These are phyloP conservation scores for Neonectria hederae DNA, from an alignment of 2,329 filamentous ascomycete species.

Conservation along the genomic window DNA sequence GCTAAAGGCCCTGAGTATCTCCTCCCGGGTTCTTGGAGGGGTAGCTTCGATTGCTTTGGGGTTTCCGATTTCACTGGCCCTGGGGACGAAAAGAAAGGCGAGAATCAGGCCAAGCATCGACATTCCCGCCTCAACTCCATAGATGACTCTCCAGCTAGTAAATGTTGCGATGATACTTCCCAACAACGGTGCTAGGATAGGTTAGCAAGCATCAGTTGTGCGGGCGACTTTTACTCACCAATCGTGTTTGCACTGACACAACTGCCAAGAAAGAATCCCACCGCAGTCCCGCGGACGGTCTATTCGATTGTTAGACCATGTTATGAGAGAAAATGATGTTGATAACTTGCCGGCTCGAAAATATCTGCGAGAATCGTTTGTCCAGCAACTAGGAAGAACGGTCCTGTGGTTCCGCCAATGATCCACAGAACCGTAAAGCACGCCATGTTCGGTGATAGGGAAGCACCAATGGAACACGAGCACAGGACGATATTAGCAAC, in stretches of 20 bases:
- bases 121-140: conserved; percentile 41
- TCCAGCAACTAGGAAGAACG: conserved; percentile 40
- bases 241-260: conserved; percentile 40
- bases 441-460: conserved; percentile 32
- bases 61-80: conserved; percentile 34
- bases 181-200: conserved; percentile 30
- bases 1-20: conserved; percentile 37
- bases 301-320: conserved; percentile 1
- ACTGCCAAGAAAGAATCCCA: conserved; percentile 41
- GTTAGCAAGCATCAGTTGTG: neutral
- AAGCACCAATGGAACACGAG: conserved; percentile 36
- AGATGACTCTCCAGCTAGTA: conserved; percentile 43
- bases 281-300: conserved; percentile 38
- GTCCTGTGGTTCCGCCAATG: conserved; percentile 38
- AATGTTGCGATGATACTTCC: conserved; percentile 43
- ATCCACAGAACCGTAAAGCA: conserved; percentile 38
- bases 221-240: conserved; percentile 19
- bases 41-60: conserved; percentile 29
- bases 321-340: neutral
- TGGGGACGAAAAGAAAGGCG: conserved; percentile 40
- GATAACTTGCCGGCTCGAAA: conserved; percentile 36
- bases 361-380: conserved; percentile 42
- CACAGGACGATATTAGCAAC: conserved; percentile 37
- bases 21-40: conserved; percentile 19
- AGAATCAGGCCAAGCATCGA: conserved; percentile 36